A percentile compares a stretch with the other conserved stretches of the same genome.
Conservation (phyloP, 495 filamentous ascomycete species). For the Penicillium diatomitis region DNA sequence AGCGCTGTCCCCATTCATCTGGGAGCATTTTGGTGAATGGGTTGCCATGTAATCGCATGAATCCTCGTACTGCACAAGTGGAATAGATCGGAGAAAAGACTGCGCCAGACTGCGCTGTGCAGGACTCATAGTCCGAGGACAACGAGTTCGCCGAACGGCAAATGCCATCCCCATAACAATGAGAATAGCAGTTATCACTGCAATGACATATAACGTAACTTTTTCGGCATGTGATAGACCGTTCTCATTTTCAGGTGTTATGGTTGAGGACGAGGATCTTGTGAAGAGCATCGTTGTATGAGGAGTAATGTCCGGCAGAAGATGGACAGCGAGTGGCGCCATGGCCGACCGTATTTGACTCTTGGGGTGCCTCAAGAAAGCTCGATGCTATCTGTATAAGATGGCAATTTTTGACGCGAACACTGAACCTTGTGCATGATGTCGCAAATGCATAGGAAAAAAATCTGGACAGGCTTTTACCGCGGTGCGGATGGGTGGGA, state of each 20-base stretch:
- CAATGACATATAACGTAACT: constrained; percentile 5
- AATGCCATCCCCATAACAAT: not conserved
- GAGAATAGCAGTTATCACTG: not conserved
- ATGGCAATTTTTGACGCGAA: too few relatives aligned
- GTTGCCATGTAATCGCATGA: not conserved
- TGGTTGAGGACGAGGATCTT: not conserved
- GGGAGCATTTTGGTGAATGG: not conserved
- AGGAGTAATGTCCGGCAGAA: not conserved
- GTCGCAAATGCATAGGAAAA: not conserved
- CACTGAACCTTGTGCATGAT: too few relatives aligned
- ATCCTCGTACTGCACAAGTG: constrained; percentile 3
- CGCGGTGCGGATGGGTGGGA: not conserved
- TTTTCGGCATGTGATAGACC: constrained; percentile 3
- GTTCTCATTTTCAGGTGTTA: too few relatives aligned
- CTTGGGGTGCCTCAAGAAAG: too few relatives aligned
- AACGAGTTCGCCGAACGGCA: not conserved
- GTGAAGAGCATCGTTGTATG: not conserved
- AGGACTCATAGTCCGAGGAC: not conserved
- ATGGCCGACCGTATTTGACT: not conserved
- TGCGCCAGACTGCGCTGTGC: not conserved
- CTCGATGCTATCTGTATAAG: too few relatives aligned
- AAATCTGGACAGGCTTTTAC: not conserved
- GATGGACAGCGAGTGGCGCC: not conserved
- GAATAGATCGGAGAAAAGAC: constrained; percentile 1
- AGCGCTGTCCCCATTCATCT: not conserved